These are phyloP conservation scores for Trametes coccinea DNA, from an alignment of 768 basidiomycete species.

Conservation along the genomic window DNA sequence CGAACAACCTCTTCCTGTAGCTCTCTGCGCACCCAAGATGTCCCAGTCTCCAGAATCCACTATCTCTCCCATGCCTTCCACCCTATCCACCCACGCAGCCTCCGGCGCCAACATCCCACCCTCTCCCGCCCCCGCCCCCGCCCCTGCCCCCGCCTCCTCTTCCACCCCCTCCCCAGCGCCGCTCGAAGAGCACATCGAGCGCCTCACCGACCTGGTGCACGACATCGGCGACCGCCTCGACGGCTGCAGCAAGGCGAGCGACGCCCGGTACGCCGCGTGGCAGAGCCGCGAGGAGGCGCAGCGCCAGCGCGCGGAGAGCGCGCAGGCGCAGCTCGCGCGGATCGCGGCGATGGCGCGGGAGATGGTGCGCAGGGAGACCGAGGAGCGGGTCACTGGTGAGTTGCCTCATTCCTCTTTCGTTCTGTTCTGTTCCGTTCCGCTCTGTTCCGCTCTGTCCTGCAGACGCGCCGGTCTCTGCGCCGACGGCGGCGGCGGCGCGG, in stretches of 20 bases:
- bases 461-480: too few species aligned
- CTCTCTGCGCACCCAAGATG: too few species aligned
- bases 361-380: slow-evolving; percentile 1
- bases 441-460: too few species aligned
- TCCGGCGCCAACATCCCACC: too few species aligned
- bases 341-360: slow-evolving; percentile 8
- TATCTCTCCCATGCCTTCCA: too few species aligned
- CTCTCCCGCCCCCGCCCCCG: background rate
- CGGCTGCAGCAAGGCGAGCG: slow-evolving; percentile 1
- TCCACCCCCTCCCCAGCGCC: slow-evolving; percentile 4
- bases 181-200: slow-evolving; percentile 13
- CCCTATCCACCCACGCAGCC: too few species aligned
- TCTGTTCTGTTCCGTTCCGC: too few species aligned
- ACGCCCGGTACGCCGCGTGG: background rate
- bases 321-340: slow-evolving; percentile 12
- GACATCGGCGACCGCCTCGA: slow-evolving; percentile 4
- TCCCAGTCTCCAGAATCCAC: too few species aligned
- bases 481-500: too few species aligned
- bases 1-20: too few species aligned
- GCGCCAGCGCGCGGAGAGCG: background rate
- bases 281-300: background rate
- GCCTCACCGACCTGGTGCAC: slow-evolving; percentile 9
- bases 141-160: too few species aligned
- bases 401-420: too few species aligned
- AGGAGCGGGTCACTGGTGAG: background rate